Evolutionary conservation across 805 yeast species (phyloP), one percentile per base, ranked within the genome.

Genomic region (Kuraishia cidri): DNA sequence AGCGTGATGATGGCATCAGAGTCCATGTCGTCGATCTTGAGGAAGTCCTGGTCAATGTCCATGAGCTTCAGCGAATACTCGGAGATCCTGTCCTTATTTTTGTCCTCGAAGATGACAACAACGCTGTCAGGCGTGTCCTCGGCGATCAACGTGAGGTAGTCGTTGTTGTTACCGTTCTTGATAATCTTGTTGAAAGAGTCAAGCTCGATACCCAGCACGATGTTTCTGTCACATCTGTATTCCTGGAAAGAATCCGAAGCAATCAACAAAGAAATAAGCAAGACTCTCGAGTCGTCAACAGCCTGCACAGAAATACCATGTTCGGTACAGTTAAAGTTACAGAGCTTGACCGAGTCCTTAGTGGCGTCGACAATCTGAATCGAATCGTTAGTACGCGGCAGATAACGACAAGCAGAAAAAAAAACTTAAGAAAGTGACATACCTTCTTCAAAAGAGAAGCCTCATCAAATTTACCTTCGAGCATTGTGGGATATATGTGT

Each of bases 311-410:
- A 81, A 50, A 92, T 80, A 45, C 98, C 98, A 41, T 77, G 73
- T 57, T 84, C 92, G n/a, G 94, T 76, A 65, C 97, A 92, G 66
- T 87, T 92, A 69, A 92, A 85, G 70, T 92, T 92, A 66, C 97
- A 92, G 47, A 88, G 72, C 50, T 84, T 85, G 41, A 92, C 96
- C 52, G 94, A 80, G 54, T 92, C 98, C 55, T 86, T 84, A 56
- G 90, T 82, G 37, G 97, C 79, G 47, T 92, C 98, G 48, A 88
- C 81, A 52, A 88, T 80, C 72, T 64, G 31, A 13, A 23, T 24
- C n/a, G 19, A n/a, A 13, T 7, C 22, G 36, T 32, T 31, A 34
- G 43, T 37, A 33, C 12, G 15, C n/a, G n/a, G n/a, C n/a, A n/a
- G n/a, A 10, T 20, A 7, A 20, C 9, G 9, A 20, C 10, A 20